Evolutionary conservation across 352 stramenopile species (phyloP).

Genomic region (Pythium sp.): DNA sequence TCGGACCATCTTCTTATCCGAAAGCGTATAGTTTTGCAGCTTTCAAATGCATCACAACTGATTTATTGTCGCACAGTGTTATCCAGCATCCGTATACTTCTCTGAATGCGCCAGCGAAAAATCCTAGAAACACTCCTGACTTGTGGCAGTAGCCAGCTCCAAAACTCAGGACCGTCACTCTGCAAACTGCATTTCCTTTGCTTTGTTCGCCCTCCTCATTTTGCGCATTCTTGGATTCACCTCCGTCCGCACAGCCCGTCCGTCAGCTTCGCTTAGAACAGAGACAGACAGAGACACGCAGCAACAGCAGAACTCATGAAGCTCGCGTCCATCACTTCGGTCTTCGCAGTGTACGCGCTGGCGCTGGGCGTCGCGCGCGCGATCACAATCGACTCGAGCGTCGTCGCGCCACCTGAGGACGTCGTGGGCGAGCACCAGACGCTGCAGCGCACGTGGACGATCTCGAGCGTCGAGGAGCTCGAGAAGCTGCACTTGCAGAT

Average conservation of each 20-base stretch:
- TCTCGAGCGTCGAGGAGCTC: constrained; percentile 40
- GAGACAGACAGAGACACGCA: neutral
- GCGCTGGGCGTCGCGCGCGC: constrained; percentile 1
- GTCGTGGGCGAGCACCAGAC: constrained; percentile 37
- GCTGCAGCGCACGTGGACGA: constrained; percentile 37
- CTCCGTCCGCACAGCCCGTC: neutral
- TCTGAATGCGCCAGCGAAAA: neutral
- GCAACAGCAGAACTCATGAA: constrained; percentile 1
- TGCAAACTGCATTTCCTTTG: neutral
- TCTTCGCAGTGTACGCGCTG: neutral
- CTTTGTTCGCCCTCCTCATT: neutral
- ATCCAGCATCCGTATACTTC: neutral
- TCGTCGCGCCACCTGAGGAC: constrained; percentile 25
- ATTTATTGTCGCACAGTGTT: neutral
- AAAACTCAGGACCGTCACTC: neutral
- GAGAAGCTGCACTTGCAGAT: constrained; percentile 48
- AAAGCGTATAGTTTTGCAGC: neutral
- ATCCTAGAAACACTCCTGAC: neutral
- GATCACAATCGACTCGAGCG: constrained; percentile 27
- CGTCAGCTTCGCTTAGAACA: neutral
- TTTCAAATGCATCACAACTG: neutral
- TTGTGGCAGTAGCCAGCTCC: neutral
- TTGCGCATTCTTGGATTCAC: constrained; percentile 7
- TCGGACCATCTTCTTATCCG: neutral
- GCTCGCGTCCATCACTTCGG: neutral